Base-by-base conservation (phyloP, 2,329 filamentous ascomycete genomes). In the Geosmithia flava region DNA sequence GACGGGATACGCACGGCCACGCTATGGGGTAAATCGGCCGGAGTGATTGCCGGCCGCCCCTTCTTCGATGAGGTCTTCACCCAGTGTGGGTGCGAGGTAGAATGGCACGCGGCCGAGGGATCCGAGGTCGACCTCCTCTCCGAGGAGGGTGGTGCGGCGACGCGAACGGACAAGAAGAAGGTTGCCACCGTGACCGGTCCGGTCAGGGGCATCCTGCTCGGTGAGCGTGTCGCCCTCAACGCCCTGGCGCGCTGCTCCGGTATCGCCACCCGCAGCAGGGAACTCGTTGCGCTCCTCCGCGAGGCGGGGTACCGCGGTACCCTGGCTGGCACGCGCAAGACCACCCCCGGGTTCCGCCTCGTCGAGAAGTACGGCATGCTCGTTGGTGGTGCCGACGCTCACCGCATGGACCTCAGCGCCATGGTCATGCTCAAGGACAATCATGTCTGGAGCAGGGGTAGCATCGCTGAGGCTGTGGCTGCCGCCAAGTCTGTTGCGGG, bases 401-500 rank as follows among this genome's bases (percentile, higher is more conserved):
- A 98, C 65, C 75, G 93, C 30, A 87, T 95, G 68, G 93, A 98
- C 63, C 72, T 98, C 49, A 86, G 81, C 63, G 79, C 83, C 54
- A 97, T 98, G 93, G 90, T 90, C 49, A 98, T 98, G 93, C 75
- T 98, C 54, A 98, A 98, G 71, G 93, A 98, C 68, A 98, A 98
- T 67, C 93, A 98, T 67, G 84, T 98, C 49, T 96, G 91, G 85
- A 88, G 87, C 53, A 83, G 85, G 48, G 84, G 84, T 23, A 87
- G 85, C 61, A 97, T 98, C 64, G 81, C 85, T 1, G 80, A 85
- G 20, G 93, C 93, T 6, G 90, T 98, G 20, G 71, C 72, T 41
- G 87, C 91, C 2, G 93, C 93, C 20, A 87, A 87, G 62, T 75
- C 81, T 11, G 87, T 84, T 0, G 91, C 82, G 8, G 93, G 93